Base-by-base conservation (phyloP, 2,329 filamentous ascomycete species). In the Tolypocladium guangdongense region DNA sequence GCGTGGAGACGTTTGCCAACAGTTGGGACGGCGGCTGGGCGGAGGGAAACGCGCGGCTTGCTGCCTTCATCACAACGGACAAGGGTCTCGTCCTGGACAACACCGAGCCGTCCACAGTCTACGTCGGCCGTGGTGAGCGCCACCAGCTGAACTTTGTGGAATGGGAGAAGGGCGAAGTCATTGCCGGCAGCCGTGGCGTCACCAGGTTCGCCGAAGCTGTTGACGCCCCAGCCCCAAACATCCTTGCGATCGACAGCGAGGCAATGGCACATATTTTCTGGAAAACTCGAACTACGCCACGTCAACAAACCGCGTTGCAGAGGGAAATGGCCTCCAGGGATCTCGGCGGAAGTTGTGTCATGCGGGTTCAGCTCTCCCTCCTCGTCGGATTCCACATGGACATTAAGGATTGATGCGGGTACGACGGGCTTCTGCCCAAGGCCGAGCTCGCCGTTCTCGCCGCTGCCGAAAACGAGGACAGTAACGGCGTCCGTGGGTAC, bases 401-500 rank as follows among this genome's bases (percentile, higher is more conserved):
- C 67, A 48, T 80, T 81, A 84, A n/a, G 89, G 89, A 55, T 78
- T 73, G 60, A 81, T 82, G 27, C 27, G 24, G 16, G 49, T 38
- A 18, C 8, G 24, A 12, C 8, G 8, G 16, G 49, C 22, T 18
- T 24, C 47, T 62, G 74, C 64, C 89, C 89, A 20, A 95, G 80
- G 39, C 88, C 89, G 49, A 93, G 83, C 72, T 93, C 89, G 60
- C 88, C 88, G 20, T 83, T 84, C 56, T 81, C 81, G 41, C 88
- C 88, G 67, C 89, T 86, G 51, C 88, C 89, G 61, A 89, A 92
- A 52, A 91, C 86, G 63, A 84, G 92, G 54, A 93, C 75, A 62
- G 90, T 82, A 54, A 92, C 77, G 35, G 76, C 73, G 58, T 81
- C 68, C 0, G 76, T 81, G 6, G 86, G 86, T 14, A 78, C 52